These are phyloP conservation scores for Golubevia sp. DNA, from an alignment of 1,284 basidiomycete species.

Conservation along the genomic window DNA sequence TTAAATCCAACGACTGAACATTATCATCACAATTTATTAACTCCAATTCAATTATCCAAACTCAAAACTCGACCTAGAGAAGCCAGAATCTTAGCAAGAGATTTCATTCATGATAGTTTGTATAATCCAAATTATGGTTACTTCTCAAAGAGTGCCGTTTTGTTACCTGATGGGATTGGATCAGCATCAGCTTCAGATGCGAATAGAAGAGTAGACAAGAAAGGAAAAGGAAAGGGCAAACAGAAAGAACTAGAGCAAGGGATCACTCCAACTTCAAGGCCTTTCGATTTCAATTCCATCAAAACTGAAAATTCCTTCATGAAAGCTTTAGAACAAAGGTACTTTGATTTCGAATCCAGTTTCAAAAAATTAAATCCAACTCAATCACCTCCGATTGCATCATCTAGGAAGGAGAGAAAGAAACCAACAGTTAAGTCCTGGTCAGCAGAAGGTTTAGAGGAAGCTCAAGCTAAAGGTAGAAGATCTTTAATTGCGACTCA, in stretches of 20 bases:
- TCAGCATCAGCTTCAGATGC: too few relatives aligned
- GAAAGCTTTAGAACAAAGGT: background rate
- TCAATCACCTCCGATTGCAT: background rate
- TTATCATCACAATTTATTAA: constrained; percentile 39
- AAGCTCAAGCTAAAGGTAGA: constrained; percentile 26
- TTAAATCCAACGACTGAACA: constrained; percentile 39
- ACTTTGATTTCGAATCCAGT: constrained; percentile 8
- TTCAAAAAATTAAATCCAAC: constrained; percentile 6
- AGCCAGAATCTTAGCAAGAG: constrained; percentile 91
- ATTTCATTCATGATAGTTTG: constrained; percentile 94
- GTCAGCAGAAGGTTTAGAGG: constrained; percentile 33
- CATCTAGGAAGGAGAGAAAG: background rate
- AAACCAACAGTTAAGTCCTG: background rate
- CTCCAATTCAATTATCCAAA: constrained; percentile 6
- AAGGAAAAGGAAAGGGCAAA: constrained; percentile 2
- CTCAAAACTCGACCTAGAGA: constrained; percentile 66
- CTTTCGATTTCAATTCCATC: too few relatives aligned
- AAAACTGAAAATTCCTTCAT: constrained; percentile 3
- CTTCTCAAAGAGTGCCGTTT: constrained; percentile 83
- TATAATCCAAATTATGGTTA: constrained; percentile 99
- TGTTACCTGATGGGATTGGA: background rate
- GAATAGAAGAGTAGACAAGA: constrained; percentile 16
- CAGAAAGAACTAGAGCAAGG: background rate
- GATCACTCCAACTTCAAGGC: background rate
- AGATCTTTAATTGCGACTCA: constrained; percentile 48